These are phyloP conservation scores for Gymnopilus dilepis DNA, from an alignment of 768 basidiomycete species.

Conservation along the genomic window DNA sequence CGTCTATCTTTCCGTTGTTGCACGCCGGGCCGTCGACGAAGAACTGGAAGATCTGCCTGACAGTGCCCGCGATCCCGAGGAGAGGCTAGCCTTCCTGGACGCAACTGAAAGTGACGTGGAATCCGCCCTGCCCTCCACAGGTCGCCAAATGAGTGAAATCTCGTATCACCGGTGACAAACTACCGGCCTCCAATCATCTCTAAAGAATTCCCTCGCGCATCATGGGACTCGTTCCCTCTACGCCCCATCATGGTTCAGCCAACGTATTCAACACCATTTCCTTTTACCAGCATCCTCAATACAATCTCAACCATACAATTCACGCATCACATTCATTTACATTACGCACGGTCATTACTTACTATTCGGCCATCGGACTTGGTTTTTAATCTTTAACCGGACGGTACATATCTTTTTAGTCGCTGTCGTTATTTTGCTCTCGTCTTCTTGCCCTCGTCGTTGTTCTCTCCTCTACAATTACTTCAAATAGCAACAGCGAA, in stretches of 20 bases:
- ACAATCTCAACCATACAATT: constrained; percentile 12
- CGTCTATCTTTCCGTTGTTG: constrained; percentile 80
- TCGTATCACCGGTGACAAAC: constrained; percentile 42
- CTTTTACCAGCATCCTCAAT: constrained; percentile 9
- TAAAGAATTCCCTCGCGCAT: not conserved
- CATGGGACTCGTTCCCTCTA: constrained; percentile 8
- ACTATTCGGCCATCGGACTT: constrained; percentile 27
- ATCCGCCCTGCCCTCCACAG: constrained; percentile 27
- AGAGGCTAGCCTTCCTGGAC: constrained; percentile 27
- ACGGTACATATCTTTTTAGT: constrained; percentile 18
- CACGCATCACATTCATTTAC: constrained; percentile 24
- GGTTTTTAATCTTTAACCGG: constrained; percentile 19
- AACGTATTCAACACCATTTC: constrained; percentile 6
- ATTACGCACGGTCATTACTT: constrained; percentile 27
- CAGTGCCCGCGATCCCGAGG: constrained; percentile 25
- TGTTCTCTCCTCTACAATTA: constrained; percentile 7
- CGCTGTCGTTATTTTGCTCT: constrained; percentile 18
- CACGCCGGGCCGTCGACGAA: constrained; percentile 64
- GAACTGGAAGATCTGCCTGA: constrained; percentile 49
- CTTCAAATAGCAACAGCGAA: constrained; percentile 12
- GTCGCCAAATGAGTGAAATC: constrained; percentile 53
- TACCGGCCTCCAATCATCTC: constrained; percentile 13
- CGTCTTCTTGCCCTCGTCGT: constrained; percentile 1
- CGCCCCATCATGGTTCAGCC: not conserved
- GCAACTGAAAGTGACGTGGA: constrained; percentile 41